Percentiles rank a stretch among this genome's conserved stretches.
phyloP scores from a whole-genome alignment of 441 rosid species.

The Gossypium aridum region DNA sequence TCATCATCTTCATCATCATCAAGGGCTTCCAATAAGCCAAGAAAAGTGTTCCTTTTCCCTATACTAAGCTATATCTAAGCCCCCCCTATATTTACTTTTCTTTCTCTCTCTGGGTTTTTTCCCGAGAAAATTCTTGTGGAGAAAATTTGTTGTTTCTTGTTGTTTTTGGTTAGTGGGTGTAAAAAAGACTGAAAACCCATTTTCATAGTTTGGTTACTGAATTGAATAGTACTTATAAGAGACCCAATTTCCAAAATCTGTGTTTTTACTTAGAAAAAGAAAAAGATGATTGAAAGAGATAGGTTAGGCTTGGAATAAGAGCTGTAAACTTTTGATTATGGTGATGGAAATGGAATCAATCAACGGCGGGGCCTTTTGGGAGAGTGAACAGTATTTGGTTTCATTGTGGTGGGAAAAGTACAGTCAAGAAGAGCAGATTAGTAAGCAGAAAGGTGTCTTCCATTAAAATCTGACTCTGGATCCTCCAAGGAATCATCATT shows the following conservation, averaged over 20 bases:
- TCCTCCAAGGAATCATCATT: constrained; percentile 42
- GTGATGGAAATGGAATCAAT: constrained; percentile 43
- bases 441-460: constrained; percentile 8
- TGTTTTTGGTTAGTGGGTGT: constrained; percentile 11
- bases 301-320: constrained; percentile 34
- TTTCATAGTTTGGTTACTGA: background rate
- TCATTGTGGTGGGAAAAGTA: constrained; percentile 37
- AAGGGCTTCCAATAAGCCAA: constrained; percentile 13
- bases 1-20: constrained; percentile 13
- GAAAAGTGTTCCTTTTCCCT: constrained; percentile 8
- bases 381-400: constrained; percentile 30
- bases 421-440: constrained; percentile 20
- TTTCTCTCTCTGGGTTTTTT: background rate
- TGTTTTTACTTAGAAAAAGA: background rate
- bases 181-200: background rate
- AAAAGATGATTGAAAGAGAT: constrained; percentile 19
- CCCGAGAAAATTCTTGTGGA: constrained; percentile 14
- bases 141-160: background rate
- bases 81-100: background rate
- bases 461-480: constrained; percentile 53
- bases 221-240: background rate
- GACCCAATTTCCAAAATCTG: constrained; percentile 24
- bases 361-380: constrained; percentile 47
- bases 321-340: background rate
- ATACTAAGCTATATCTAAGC: background rate